Conservation (phyloP, 345 rosid species). For the Microthlaspi erraticum region DNA sequence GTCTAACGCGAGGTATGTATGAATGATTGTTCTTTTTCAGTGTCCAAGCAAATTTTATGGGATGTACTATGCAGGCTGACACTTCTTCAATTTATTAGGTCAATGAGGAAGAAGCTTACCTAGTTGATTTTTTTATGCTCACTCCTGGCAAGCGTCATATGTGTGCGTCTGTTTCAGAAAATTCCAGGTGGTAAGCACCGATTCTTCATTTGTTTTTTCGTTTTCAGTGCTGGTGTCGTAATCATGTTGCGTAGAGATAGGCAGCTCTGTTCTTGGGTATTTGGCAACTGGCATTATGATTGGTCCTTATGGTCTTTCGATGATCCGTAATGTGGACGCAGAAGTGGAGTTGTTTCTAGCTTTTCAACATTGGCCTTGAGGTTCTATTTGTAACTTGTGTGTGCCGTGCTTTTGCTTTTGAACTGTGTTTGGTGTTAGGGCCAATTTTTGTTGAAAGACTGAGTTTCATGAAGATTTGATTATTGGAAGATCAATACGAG, state of each 20-base stretch:
- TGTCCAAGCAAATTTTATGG: slow-evolving; percentile 26
- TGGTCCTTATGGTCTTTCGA: slow-evolving; percentile 97
- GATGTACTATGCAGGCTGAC: slow-evolving; percentile 21
- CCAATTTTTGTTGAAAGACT: slow-evolving; percentile 63
- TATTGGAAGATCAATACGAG: slow-evolving; percentile 32
- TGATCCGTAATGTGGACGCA: slow-evolving; percentile 94
- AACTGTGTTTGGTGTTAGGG: slow-evolving; percentile 34
- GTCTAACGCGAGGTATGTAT: slow-evolving; percentile 61
- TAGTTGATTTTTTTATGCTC: slow-evolving; percentile 86
- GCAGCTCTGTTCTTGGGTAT: slow-evolving; percentile 99
- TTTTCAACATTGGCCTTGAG: slow-evolving; percentile 99
- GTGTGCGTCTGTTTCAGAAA: slow-evolving; percentile 96
- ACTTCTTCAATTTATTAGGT: slow-evolving; percentile 51
- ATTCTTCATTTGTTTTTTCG: not conserved
- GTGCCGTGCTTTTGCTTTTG: slow-evolving; percentile 33
- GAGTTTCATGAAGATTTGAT: slow-evolving; percentile 83
- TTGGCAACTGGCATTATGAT: slow-evolving; percentile 98
- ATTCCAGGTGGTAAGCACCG: slow-evolving; percentile 87
- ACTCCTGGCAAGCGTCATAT: slow-evolving; percentile 94
- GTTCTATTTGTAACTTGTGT: slow-evolving; percentile 45
- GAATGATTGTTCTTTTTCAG: slow-evolving; percentile 20
- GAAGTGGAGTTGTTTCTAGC: slow-evolving; percentile 96
- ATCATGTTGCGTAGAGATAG: slow-evolving; percentile 50
- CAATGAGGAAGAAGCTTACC: slow-evolving; percentile 97
- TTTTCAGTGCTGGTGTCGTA: not conserved